Conservation (phyloP, 192 early-diverging fungal genomes). For the Backusella australiensis region DNA sequence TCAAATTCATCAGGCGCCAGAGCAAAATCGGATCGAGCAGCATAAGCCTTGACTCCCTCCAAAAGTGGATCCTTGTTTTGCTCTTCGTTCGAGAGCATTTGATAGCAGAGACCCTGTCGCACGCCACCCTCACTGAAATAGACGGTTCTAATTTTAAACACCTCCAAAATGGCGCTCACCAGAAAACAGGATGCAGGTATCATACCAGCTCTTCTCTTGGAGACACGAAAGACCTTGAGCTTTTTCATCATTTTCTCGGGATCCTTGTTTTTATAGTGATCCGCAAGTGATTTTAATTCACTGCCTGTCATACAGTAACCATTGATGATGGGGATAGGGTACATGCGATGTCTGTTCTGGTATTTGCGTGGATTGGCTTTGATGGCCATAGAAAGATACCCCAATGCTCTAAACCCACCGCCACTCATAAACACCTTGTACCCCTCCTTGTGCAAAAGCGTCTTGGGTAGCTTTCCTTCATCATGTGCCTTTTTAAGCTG, state of each 20-base stretch:
- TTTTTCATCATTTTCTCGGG: slow-evolving; percentile 27
- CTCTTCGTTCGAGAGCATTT: slow-evolving; percentile 33
- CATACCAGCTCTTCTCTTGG: slow-evolving; percentile 50
- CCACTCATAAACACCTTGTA: slow-evolving; percentile 50
- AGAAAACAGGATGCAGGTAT: slow-evolving; percentile 53
- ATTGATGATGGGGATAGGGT: slow-evolving; percentile 57
- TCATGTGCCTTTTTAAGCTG: slow-evolving; percentile 36
- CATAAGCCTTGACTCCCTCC: slow-evolving; percentile 41
- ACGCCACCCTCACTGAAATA: slow-evolving; percentile 59
- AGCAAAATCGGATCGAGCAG: slow-evolving; percentile 27
- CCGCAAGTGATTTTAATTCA: slow-evolving; percentile 34
- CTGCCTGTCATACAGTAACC: slow-evolving; percentile 45
- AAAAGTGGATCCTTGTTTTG: slow-evolving; percentile 46
- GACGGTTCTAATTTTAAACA: slow-evolving; percentile 36
- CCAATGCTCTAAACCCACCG: slow-evolving; percentile 53
- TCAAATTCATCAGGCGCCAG: slow-evolving; percentile 30
- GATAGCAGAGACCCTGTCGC: slow-evolving; percentile 53
- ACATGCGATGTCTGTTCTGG: slow-evolving; percentile 17
- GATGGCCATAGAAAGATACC: slow-evolving; percentile 51
- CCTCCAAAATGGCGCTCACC: slow-evolving; percentile 43
- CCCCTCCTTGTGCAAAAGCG: slow-evolving; percentile 27
- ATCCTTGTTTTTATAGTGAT: slow-evolving; percentile 33
- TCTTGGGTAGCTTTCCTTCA: slow-evolving; percentile 16
- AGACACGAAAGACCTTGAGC: slow-evolving; percentile 48
- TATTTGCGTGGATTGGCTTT: slow-evolving; percentile 24